A percentile compares a stretch with the other conserved stretches of the same genome.
These are phyloP conservation scores for Podospora bellae-mahoneyi DNA, from an alignment of 495 filamentous ascomycete species.

Conservation along the genomic window DNA sequence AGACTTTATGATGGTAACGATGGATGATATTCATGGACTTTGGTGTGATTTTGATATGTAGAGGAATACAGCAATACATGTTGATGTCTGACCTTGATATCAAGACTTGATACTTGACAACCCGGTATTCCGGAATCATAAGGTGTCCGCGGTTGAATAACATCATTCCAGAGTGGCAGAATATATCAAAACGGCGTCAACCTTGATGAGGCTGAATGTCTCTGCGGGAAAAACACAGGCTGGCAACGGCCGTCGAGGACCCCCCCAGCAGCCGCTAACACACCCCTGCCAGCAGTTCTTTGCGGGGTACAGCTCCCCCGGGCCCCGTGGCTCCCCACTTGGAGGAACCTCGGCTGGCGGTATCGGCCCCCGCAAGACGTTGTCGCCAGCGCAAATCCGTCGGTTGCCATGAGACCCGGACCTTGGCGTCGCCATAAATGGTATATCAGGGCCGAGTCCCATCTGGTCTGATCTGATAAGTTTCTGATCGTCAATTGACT, in stretches of 20 bases:
- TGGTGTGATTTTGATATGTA: no score
- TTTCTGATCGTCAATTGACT: not conserved
- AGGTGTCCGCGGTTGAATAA: no score
- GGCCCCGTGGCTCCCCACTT: not conserved
- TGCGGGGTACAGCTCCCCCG: slow-evolving; percentile 1
- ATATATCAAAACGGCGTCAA: not conserved
- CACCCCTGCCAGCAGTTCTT: slow-evolving; percentile 3
- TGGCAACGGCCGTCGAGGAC: not conserved
- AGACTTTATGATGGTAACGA: no score
- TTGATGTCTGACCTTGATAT: no score
- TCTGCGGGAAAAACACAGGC: slow-evolving; percentile 21
- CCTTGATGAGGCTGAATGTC: not conserved
- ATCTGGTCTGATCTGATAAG: not conserved
- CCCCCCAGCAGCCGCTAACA: not conserved
- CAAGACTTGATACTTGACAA: not conserved
- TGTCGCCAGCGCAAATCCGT: slow-evolving; percentile 5
- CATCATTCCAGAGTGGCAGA: not conserved
- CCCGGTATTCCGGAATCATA: not conserved
- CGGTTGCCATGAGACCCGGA: not conserved
- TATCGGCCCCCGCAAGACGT: slow-evolving; percentile 18
- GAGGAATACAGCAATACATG: no score
- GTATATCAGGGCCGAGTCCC: not conserved
- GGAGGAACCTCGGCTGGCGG: slow-evolving; percentile 27
- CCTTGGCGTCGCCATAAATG: not conserved
- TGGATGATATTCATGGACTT: no score